Conservation (phyloP, 768 basidiomycete species). For the Pulveroboletus frians region DNA sequence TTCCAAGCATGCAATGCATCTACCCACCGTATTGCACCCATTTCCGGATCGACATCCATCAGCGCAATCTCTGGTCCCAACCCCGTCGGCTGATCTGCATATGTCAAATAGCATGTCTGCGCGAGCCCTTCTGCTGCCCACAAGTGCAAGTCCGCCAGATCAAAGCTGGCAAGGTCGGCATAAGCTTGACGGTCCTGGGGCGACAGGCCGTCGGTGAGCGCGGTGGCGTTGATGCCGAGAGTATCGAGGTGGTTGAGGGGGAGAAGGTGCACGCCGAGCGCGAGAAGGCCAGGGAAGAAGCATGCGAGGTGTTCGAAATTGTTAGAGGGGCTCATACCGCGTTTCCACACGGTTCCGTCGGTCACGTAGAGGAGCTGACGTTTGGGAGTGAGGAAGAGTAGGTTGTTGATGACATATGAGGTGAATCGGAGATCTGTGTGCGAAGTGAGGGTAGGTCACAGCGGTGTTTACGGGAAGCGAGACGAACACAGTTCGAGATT, state of each 20-base stretch:
- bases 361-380: constrained; percentile 51
- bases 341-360: constrained; percentile 33
- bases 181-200: constrained; percentile 27
- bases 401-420: constrained; percentile 53
- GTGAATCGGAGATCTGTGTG: constrained; percentile 54
- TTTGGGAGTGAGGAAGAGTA: constrained; percentile 27
- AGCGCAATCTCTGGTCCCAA: constrained; percentile 53
- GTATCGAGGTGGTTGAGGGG: constrained; percentile 48
- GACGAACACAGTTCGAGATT: constrained; percentile 65
- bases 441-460: neutral
- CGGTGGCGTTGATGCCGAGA: constrained; percentile 41
- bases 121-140: constrained; percentile 78
- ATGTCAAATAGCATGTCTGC: constrained; percentile 64
- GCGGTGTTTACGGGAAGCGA: neutral
- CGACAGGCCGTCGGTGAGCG: constrained; percentile 27
- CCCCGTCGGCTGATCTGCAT: constrained; percentile 66
- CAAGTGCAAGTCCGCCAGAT: constrained; percentile 56
- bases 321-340: constrained; percentile 36
- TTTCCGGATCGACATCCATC: constrained; percentile 12
- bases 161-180: constrained; percentile 37
- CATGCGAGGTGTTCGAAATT: constrained; percentile 69
- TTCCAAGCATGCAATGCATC: constrained; percentile 44
- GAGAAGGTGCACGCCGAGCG: constrained; percentile 62
- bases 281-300: constrained; percentile 72
- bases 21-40: constrained; percentile 20